A percentile compares a stretch with the other conserved stretches of the same genome.
Conservation (phyloP, 1,284 basidiomycete genomes). For the Rhodotorula sp. region DNA sequence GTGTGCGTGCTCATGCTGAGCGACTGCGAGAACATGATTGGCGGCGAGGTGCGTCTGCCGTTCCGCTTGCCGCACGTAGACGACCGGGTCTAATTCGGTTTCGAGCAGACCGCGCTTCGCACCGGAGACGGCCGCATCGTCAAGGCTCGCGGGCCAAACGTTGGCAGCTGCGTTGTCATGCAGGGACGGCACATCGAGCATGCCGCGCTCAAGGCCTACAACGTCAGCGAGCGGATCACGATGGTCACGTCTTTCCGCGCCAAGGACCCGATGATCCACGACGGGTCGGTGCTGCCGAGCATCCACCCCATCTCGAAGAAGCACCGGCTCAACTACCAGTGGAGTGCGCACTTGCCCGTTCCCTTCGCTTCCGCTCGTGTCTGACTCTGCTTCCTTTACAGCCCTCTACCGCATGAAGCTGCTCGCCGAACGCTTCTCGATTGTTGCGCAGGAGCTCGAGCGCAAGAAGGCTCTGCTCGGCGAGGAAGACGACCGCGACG, state of each 20-base stretch:
- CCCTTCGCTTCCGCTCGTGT: too few relatives aligned
- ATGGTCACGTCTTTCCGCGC: slow-evolving; percentile 47
- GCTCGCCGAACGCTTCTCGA: slow-evolving; percentile 34
- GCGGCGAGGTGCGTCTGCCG: slow-evolving; percentile 38
- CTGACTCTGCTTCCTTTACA: too few relatives aligned
- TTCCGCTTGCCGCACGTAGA: too few relatives aligned
- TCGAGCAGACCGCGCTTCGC: not conserved
- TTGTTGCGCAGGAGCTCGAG: slow-evolving; percentile 21
- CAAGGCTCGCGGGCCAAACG: slow-evolving; percentile 44
- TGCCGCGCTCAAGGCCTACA: slow-evolving; percentile 41
- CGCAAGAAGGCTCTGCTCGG: slow-evolving; percentile 10
- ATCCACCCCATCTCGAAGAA: slow-evolving; percentile 40
- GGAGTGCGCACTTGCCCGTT: slow-evolving; percentile 3
- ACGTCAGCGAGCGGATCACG: slow-evolving; percentile 44
- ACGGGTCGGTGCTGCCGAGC: slow-evolving; percentile 42
- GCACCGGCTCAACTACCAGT: slow-evolving; percentile 35
- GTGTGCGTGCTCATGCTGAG: slow-evolving; percentile 46
- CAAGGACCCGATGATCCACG: slow-evolving; percentile 35
- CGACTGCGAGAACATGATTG: slow-evolving; percentile 43
- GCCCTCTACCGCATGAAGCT: slow-evolving; percentile 37
- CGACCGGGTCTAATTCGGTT: too few relatives aligned
- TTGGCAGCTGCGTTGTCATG: slow-evolving; percentile 45
- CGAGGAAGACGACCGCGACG: slow-evolving; percentile 11
- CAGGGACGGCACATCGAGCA: slow-evolving; percentile 46
- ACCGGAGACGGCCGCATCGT: slow-evolving; percentile 42